Evolutionary conservation across 2,329 filamentous ascomycete species (phyloP).

Genomic region (Sarocladium kiliense): DNA sequence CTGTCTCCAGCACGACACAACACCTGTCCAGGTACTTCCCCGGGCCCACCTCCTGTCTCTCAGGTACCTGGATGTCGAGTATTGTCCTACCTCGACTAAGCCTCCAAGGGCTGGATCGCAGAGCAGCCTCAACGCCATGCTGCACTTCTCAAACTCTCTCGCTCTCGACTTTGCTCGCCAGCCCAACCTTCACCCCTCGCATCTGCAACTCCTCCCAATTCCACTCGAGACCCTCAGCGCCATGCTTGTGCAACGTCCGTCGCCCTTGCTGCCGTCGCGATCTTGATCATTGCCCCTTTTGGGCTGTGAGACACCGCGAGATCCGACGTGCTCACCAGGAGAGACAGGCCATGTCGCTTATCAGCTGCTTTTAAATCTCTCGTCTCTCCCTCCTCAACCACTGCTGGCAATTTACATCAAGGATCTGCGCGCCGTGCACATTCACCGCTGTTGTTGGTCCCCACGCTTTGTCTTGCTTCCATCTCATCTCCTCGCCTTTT

Average conservation of each 20-base stretch:
- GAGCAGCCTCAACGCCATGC: not conserved
- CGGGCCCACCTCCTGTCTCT: not conserved
- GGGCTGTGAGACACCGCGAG: constrained; percentile 1
- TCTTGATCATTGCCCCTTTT: not conserved
- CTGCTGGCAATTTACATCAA: not conserved
- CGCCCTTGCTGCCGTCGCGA: not conserved
- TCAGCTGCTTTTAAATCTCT: constrained; percentile 3
- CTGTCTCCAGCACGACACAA: not conserved
- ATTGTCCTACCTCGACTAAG: not conserved
- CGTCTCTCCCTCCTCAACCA: not conserved
- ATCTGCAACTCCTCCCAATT: not conserved
- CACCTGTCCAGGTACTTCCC: not conserved
- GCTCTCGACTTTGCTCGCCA: not conserved
- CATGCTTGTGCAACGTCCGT: not conserved
- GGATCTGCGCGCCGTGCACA: not conserved
- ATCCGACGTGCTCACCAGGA: not conserved
- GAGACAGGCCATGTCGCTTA: constrained; percentile 3
- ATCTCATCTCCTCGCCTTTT: not conserved
- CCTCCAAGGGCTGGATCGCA: not conserved
- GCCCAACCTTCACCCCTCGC: not conserved
- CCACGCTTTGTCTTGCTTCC: constrained; percentile 6
- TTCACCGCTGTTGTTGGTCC: not conserved
- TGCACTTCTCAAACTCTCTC: not conserved
- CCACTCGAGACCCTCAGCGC: not conserved
- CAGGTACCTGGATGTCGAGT: not conserved